These are phyloP conservation scores for Botrytis porri DNA, from an alignment of 2,329 filamentous ascomycete species.

Conservation along the genomic window DNA sequence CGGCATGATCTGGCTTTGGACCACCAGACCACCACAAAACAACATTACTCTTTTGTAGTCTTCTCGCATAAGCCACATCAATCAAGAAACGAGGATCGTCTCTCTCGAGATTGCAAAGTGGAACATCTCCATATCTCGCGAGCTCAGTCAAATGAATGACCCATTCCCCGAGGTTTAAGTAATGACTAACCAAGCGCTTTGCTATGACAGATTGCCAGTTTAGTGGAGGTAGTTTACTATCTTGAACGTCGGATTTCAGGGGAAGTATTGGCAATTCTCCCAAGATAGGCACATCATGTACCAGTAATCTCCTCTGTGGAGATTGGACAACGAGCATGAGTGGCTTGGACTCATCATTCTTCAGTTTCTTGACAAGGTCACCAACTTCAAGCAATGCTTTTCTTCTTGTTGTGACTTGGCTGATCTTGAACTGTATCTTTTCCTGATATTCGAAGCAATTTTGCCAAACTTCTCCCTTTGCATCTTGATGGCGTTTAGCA, in stretches of 20 bases:
- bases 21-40: conserved; percentile 95
- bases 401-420: conserved; percentile 81
- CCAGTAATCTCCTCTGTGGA: conserved; percentile 73
- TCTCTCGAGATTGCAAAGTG: conserved; percentile 89
- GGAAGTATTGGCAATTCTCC: conserved; percentile 81
- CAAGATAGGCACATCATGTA: conserved; percentile 80
- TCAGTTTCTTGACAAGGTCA: conserved; percentile 86
- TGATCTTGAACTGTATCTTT: conserved; percentile 78
- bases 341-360: conserved; percentile 76
- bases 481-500: conserved; percentile 61
- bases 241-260: conserved; percentile 76
- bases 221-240: conserved; percentile 84
- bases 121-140: conserved; percentile 88
- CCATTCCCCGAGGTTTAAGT: conserved; percentile 91
- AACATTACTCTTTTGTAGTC: conserved; percentile 86
- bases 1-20: conserved; percentile 87
- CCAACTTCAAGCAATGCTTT: conserved; percentile 87
- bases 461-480: conserved; percentile 69
- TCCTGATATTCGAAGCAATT: conserved; percentile 85
- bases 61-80: conserved; percentile 88
- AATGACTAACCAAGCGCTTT: conserved; percentile 81
- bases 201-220: conserved; percentile 92
- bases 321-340: conserved; percentile 88
- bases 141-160: conserved; percentile 83
- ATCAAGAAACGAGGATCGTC: conserved; percentile 95